Evolutionary conservation across 108 stramenopile species (phyloP), one percentile per base, ranked within the genome.

Genomic region (Stephanodiscus minutulus): DNA sequence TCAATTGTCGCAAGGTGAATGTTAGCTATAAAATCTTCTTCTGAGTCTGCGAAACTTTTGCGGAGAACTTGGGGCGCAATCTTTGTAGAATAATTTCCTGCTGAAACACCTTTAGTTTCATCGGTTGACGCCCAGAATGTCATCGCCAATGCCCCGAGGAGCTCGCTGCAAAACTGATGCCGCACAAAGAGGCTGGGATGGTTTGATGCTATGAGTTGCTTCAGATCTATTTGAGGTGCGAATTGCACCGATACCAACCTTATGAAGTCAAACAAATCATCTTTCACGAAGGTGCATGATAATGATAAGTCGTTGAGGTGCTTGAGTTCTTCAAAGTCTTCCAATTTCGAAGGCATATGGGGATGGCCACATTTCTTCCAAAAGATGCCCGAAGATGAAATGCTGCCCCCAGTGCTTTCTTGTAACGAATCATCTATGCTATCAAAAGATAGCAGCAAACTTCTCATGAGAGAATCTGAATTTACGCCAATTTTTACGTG

Each of bases 311-410:
- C 43, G n/a, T 72, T 68, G 5, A 94, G 56, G 24, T 43, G 43
- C 4, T 54, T 56, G 9, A 92, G 76, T 5, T 76, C 82, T 35
- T 79, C 61, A 61, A 86, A 87, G 11, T 92, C 73, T 28, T 54
- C 41, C 17, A 81, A 61, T 54, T 77, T 74, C 2, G 82, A 79
- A 56, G 92, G 88, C n/a, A 91, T 72, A 52, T 76, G 53, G 29
- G 96, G 80, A 36, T 87, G 86, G 21, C 88, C 90, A 58, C 89
- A 83, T 58, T 70, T 73, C 78, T 95, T 88, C 89, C 90, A 92
- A 7, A 90, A 46, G 24, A 75, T 67, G 50, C 85, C 69, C n/a
- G 55, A 54, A 20, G 68, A 68, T 55, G 66, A 78, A 71, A 69
- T 76, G 36, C 66, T 76, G 36, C 73, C 76, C 10, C 65, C 81